phyloP scores from a whole-genome alignment of 2,329 filamentous ascomycete genomes.

The Arthroderma sp. region DNA sequence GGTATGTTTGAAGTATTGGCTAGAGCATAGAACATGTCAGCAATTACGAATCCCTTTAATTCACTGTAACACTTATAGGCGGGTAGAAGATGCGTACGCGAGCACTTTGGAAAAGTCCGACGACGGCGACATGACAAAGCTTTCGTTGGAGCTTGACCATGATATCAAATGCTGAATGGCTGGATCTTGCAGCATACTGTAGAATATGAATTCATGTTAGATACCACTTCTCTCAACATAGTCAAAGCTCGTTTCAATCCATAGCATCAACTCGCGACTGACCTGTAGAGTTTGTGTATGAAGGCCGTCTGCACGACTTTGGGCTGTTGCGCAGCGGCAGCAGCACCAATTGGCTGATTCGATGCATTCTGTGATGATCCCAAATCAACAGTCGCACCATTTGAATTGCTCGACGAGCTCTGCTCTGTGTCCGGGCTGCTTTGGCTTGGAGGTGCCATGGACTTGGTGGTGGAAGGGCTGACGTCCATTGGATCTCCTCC shows the following conservation, averaged over 20 bases:
- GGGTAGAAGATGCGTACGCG: slow-evolving; percentile 51
- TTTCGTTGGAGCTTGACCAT: slow-evolving; percentile 86
- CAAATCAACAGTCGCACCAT: slow-evolving; percentile 10
- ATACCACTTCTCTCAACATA: no score
- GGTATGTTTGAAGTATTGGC: slow-evolving; percentile 98
- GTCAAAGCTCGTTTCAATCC: not conserved
- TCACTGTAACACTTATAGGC: not conserved
- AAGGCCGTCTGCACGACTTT: slow-evolving; percentile 98
- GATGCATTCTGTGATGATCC: slow-evolving; percentile 15
- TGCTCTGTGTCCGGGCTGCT: slow-evolving; percentile 38
- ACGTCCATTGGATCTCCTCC: slow-evolving; percentile 42
- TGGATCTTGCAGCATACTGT: slow-evolving; percentile 89
- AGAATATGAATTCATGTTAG: slow-evolving; percentile 6
- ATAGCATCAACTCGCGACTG: slow-evolving; percentile 22
- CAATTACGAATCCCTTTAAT: not conserved
- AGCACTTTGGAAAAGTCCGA: slow-evolving; percentile 96
- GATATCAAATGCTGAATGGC: slow-evolving; percentile 91
- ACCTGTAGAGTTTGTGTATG: slow-evolving; percentile 99
- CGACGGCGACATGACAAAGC: slow-evolving; percentile 97
- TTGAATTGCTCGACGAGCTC: slow-evolving; percentile 17
- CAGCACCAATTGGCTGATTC: slow-evolving; percentile 30
- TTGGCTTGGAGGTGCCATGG: slow-evolving; percentile 37
- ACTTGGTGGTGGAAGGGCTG: slow-evolving; percentile 33
- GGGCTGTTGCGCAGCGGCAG: slow-evolving; percentile 61
- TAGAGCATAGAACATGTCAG: slow-evolving; percentile 27